Percentiles rank a stretch among this genome's conserved stretches.
phyloP scores from a whole-genome alignment of 257 asterid species.

The Thymus mandschuricus region DNA sequence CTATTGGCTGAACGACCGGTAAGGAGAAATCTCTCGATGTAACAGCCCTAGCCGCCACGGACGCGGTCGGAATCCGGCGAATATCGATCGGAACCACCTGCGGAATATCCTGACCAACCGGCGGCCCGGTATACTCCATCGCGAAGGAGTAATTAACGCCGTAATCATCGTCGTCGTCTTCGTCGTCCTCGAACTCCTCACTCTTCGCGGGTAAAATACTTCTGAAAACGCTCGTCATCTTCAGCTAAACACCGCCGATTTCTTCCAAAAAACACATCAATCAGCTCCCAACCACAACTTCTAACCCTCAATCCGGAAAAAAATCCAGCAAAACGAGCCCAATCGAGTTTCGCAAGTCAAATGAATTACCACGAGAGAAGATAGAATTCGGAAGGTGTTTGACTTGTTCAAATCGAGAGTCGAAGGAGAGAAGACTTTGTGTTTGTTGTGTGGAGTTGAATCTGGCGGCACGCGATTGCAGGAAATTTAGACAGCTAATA shows the following conservation, averaged over 20 bases:
- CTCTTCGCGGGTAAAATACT: conserved; percentile 28
- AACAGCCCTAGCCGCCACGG: conserved; percentile 44
- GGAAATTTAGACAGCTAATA: conserved; percentile 22
- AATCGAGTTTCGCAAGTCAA: background rate
- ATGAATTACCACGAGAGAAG: conserved; percentile 1
- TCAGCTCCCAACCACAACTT: conserved; percentile 2
- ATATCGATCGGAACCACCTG: conserved; percentile 69
- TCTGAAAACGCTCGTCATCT: conserved; percentile 43
- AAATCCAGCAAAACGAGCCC: conserved; percentile 6
- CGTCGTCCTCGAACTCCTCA: conserved; percentile 29
- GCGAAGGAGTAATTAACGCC: conserved; percentile 73
- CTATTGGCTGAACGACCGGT: conserved; percentile 73
- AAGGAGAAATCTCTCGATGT: conserved; percentile 38
- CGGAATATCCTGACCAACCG: conserved; percentile 67
- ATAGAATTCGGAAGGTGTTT: conserved; percentile 2
- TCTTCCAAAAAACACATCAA: conserved; percentile 18
- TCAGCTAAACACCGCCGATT: conserved; percentile 19
- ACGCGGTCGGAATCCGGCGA: conserved; percentile 65
- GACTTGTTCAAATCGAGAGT: background rate
- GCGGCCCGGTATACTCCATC: conserved; percentile 76
- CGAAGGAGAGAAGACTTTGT: background rate
- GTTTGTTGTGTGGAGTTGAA: conserved; percentile 9
- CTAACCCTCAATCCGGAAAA: background rate
- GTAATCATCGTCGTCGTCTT: conserved; percentile 22
- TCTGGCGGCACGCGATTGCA: conserved; percentile 31